Percentiles rank a stretch among this genome's conserved stretches.
These are phyloP conservation scores for Pichia kluyveri DNA, from an alignment of 805 yeast species.

Conservation along the genomic window DNA sequence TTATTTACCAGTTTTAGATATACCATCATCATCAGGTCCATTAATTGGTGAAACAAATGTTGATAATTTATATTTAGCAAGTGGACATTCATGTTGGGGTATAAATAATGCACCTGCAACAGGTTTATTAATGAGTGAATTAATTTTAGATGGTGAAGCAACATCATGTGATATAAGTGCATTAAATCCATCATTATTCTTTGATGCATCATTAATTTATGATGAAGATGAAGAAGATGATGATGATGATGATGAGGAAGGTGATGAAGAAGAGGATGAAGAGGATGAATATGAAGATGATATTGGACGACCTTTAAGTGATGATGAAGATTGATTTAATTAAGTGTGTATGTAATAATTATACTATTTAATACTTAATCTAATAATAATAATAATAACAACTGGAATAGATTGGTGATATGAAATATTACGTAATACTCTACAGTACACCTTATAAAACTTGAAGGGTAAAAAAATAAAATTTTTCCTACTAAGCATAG, in stretches of 20 bases:
- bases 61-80: slow-evolving; percentile 64
- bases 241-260: slow-evolving; percentile 20
- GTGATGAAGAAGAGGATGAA: slow-evolving; percentile 12
- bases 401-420: no score
- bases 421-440: no score
- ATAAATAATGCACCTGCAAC: slow-evolving; percentile 96
- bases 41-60: slow-evolving; percentile 91
- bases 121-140: slow-evolving; percentile 86
- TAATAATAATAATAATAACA: no score
- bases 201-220: slow-evolving; percentile 51
- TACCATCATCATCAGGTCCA: slow-evolving; percentile 89
- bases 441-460: no score
- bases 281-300: slow-evolving; percentile 2
- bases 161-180: slow-evolving; percentile 70
- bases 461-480: no score
- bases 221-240: slow-evolving; percentile 26
- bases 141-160: slow-evolving; percentile 75
- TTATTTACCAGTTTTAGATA: slow-evolving; percentile 88
- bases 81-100: slow-evolving; percentile 99
- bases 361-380: no score
- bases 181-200: slow-evolving; percentile 78
- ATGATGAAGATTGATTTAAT: no score
- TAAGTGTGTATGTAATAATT: no score
- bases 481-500: no score
- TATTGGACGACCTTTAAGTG: no score